Evolutionary conservation across 768 basidiomycete species (phyloP), one percentile per base, ranked within the genome.

Genomic region (Favolaschia claudopus): DNA sequence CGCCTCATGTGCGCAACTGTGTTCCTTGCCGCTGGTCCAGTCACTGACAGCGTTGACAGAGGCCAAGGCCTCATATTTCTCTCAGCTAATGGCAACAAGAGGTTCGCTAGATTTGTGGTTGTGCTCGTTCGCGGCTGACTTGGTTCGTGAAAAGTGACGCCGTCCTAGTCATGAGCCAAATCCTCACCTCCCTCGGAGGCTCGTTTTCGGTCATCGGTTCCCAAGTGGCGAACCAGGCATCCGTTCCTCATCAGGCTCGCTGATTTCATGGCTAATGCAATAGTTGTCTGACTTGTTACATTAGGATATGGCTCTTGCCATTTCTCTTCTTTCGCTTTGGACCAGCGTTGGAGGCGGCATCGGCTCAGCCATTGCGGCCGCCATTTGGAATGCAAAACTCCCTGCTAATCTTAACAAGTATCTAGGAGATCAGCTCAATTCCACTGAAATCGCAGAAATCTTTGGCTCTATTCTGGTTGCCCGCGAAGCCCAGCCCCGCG

Each of bases 121-220:
- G 13, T 13, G 38, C 10, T 12, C 19, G 39, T 22, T 27, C 7
- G 12, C 13, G 5, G 8, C 54, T 36, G 5, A 31, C 34, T 5
- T 4, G 13, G 17, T 29, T 25, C 22, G 22, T 7, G 7, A 29
- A 34, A 19, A 57, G 49, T 33, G 62, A 64, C 45, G 71, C 65
- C 29, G 71, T 76, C 52, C 72, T 85, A 49, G 80, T 85, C 49
- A 68, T 76, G 62, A 77, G 76, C 14, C 83, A 84, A 68, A 65
- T 84, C 50, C 70, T 85, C 33, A 80, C 82, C 64, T 83, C 81
- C 38, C 60, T 79, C 13, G 85, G 84, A 19, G 85, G 84, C 25
- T 82, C 82, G 44, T 74, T 85, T 70, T 81, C 81, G 33, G 76
- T 77, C 14, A 74, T 77, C 55, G 67, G 73, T n/a, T 73, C 76